Evolutionary conservation across 2,329 filamentous ascomycete species (phyloP), one percentile per base, ranked within the genome.

Genomic region (Penicillium sp.): DNA sequence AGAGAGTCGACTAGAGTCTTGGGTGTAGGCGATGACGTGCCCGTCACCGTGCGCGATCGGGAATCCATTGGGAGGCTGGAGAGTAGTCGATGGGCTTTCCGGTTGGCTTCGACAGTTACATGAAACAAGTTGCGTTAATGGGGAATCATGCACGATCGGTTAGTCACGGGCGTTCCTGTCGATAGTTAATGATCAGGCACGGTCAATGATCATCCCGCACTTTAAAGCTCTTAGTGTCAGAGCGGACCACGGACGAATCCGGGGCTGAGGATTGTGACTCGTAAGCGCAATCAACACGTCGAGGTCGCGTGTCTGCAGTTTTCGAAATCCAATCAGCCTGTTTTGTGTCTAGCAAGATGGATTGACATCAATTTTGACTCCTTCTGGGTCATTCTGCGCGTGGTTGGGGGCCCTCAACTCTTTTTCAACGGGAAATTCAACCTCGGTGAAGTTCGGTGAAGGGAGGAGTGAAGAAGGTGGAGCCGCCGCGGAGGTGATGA

Each of bases 1-100:
- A 79, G 65, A 13, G 76, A 66, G 19, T 71, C 65, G 28, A 72
- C 64, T 15, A 79, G 69, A 12, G 68, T 64, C 61, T 64, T 67
- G 28, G 66, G 62, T 10, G 51, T n/a, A 2, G 53, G 6, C 2
- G 53, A 35, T 35, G 38, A 33, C 35, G 19, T 26, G 30, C 35
- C 30, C 8, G 38, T 54, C 51, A 40, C n/a, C 15, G 30, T 40
- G 38, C 30, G 37, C 33, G 45, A 44, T 15, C 45, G 51, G 24
- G 24, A 51, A 37, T 56, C 42, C 30, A 59, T 50, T 51, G 24
- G 28, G 57, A 47, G 50, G 35, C 24, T 38, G 22, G 12, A 53
- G 35, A 26, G 13, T 12, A 42, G 19, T 17, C 17, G 22, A 24
- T 7, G 37, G 24, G 13, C 9, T 38, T 33, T 19, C 28, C 17